phyloP scores from a whole-genome alignment of 1,139 yeast genomes.

The Kodamaea suecica region DNA sequence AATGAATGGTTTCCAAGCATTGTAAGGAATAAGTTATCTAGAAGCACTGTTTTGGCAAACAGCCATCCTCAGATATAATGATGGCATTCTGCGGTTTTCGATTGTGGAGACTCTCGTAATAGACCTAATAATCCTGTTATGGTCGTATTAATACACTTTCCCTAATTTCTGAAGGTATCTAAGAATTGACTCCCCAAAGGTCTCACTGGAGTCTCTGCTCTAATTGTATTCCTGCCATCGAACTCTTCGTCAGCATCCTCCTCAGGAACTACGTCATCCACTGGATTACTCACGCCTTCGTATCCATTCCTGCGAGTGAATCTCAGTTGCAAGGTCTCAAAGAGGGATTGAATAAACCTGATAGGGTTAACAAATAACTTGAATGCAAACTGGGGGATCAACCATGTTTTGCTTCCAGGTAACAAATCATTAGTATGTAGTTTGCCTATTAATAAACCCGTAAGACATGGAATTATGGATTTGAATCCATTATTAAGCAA shows the following conservation, averaged over 20 bases:
- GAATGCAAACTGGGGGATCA: slow-evolving; percentile 36
- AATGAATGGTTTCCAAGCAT: no score
- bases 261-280: slow-evolving; percentile 7
- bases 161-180: slow-evolving; percentile 52
- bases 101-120: no score
- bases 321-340: neutral
- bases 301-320: slow-evolving; percentile 5
- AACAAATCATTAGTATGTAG: slow-evolving; percentile 52
- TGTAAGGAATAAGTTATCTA: no score
- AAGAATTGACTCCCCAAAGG: slow-evolving; percentile 58
- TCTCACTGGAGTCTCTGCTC: slow-evolving; percentile 57
- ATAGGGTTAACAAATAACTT: slow-evolving; percentile 26
- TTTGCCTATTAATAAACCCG: slow-evolving; percentile 62
- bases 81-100: no score
- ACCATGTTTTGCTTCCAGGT: slow-evolving; percentile 58
- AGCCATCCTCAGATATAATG: no score
- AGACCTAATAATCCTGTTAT: no score
- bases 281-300: slow-evolving; percentile 1
- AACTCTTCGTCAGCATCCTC: slow-evolving; percentile 23
- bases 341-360: slow-evolving; percentile 3
- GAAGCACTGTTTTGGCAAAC: no score
- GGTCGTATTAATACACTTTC: no score
- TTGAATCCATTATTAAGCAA: slow-evolving; percentile 52
- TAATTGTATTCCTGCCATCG: slow-evolving; percentile 20
- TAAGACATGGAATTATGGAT: slow-evolving; percentile 48